Percentiles rank a stretch among this genome's conserved stretches.
phyloP scores from a whole-genome alignment of 2,329 filamentous ascomycete species.

The Lachnellula subtilissima region DNA sequence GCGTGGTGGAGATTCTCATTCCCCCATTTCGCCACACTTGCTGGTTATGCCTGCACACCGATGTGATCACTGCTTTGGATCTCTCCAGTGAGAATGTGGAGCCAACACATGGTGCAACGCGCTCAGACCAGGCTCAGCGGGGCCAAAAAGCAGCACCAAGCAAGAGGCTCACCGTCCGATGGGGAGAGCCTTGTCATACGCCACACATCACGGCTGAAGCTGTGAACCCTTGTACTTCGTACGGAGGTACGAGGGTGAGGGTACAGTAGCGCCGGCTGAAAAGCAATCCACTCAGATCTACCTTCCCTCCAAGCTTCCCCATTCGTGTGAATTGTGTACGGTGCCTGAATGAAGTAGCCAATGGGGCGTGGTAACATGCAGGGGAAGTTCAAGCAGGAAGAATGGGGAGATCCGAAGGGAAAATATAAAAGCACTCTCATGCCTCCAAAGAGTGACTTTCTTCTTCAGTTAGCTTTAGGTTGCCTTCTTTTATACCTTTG shows the following conservation, averaged over 20 bases:
- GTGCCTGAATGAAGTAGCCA: background rate
- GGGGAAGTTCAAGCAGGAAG: background rate
- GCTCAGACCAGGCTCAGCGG: background rate
- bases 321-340: background rate
- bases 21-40: background rate
- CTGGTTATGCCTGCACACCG: background rate
- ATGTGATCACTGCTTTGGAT: background rate
- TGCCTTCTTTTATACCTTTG: background rate
- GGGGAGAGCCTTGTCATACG: background rate
- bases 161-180: background rate
- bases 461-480: background rate
- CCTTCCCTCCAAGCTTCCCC: background rate
- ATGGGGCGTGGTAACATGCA: conserved; percentile 3
- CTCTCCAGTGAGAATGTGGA: conserved; percentile 3
- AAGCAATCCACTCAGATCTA: background rate
- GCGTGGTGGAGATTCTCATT: background rate
- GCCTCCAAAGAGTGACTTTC: background rate
- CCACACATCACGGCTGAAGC: background rate
- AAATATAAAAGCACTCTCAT: background rate
- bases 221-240: background rate
- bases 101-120: background rate
- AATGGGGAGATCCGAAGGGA: background rate
- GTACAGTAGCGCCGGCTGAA: background rate
- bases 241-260: no score
- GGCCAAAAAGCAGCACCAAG: background rate